Conservation (phyloP, 192 early-diverging fungal genomes). For the Backusella mclennaniae region DNA sequence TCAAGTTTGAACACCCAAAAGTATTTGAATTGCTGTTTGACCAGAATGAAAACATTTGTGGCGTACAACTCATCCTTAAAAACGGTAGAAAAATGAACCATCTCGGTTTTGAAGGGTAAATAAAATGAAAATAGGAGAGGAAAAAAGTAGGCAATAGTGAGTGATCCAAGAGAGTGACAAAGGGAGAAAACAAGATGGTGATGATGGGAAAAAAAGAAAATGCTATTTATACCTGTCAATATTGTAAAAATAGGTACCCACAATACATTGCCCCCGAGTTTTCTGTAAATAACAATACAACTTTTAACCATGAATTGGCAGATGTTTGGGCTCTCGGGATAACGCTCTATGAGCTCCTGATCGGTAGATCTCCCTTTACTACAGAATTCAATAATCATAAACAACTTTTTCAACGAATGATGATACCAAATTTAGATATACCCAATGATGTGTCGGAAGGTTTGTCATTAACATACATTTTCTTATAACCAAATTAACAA, state of each 20-base stretch:
- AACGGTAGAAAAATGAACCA: neutral
- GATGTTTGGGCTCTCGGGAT: neutral
- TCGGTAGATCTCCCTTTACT: neutral
- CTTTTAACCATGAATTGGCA: neutral
- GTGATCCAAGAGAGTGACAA: neutral
- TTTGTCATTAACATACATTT: neutral
- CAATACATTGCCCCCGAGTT: neutral
- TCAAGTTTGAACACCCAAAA: neutral
- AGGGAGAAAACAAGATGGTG: neutral
- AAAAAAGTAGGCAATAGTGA: neutral
- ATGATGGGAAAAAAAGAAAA: neutral
- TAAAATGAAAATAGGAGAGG: neutral
- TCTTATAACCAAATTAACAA: neutral
- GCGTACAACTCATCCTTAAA: neutral
- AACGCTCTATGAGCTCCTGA: neutral
- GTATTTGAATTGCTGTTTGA: neutral
- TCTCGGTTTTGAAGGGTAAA: conserved; percentile 11
- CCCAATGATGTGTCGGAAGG: neutral
- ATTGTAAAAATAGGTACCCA: neutral
- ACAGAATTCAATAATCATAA: neutral
- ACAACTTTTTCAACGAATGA: neutral
- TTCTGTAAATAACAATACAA: neutral
- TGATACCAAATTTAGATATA: neutral
- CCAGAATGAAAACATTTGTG: neutral
- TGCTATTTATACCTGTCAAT: neutral